phyloP scores from a whole-genome alignment of 139 green algal species.

The Tetratostichococcus sp. region DNA sequence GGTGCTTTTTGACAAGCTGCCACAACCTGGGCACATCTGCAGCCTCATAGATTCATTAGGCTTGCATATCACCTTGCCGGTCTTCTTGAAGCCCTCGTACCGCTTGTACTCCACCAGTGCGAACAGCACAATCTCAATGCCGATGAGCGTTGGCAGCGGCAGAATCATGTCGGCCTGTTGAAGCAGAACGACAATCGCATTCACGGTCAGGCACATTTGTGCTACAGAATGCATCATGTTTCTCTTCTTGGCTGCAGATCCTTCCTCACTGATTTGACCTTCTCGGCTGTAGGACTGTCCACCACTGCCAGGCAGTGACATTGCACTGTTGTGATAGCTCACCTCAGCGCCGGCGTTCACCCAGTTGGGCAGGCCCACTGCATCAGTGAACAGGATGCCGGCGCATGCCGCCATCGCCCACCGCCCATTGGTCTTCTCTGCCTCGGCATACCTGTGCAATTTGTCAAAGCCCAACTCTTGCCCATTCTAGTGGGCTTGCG shows the following conservation, averaged over 20 bases:
- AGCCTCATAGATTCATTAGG: no score
- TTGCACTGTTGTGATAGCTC: neutral
- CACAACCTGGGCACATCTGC: neutral
- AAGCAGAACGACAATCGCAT: neutral
- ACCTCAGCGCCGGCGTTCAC: constrained; percentile 48
- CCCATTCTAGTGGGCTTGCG: no score
- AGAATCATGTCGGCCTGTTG: constrained; percentile 25
- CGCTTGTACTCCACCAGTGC: constrained; percentile 81
- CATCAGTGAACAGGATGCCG: constrained; percentile 70
- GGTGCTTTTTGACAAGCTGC: no score
- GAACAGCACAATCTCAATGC: constrained; percentile 57
- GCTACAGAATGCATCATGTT: no score
- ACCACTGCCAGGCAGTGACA: no score
- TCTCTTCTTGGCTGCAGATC: no score
- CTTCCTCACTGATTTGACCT: no score
- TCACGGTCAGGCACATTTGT: no score
- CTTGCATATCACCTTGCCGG: constrained; percentile 68
- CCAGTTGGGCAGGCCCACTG: constrained; percentile 53
- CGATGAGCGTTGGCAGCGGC: constrained; percentile 57
- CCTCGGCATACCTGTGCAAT: constrained; percentile 67
- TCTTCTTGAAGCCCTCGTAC: constrained; percentile 79
- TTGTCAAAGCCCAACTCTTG: no score
- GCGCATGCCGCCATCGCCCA: constrained; percentile 85
- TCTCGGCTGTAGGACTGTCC: no score
- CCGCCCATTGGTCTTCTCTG: constrained; percentile 83